A percentile compares a stretch with the other conserved stretches of the same genome.
Conservation (phyloP, 176 grass and related monocot species). For the Rhynchospora tenuis region DNA sequence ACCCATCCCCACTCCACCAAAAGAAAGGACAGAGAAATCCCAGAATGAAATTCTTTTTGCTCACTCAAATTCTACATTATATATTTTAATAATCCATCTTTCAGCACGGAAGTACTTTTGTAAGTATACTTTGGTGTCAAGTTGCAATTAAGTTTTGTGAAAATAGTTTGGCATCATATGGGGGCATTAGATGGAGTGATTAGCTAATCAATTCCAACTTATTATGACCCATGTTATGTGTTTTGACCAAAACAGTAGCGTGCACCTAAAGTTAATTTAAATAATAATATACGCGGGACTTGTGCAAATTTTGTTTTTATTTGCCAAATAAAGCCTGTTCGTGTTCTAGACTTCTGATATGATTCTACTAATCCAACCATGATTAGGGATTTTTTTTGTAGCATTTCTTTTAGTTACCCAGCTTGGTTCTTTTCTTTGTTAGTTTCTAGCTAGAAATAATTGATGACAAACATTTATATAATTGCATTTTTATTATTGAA, state of each 20-base stretch:
- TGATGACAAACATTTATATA: background rate
- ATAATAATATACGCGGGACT: background rate
- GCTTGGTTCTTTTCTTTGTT: background rate
- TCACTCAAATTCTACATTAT: background rate
- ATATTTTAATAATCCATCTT: background rate
- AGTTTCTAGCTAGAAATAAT: background rate
- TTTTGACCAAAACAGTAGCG: conserved; percentile 21
- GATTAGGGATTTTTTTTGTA: background rate
- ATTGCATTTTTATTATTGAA: no score
- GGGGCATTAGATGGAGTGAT: background rate
- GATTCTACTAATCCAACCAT: background rate
- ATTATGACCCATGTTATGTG: conserved; percentile 11
- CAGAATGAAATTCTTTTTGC: background rate
- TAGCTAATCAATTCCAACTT: conserved; percentile 1
- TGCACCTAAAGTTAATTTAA: background rate
- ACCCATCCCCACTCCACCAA: background rate
- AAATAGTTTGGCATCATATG: conserved; percentile 3
- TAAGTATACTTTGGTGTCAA: background rate
- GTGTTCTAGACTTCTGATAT: background rate
- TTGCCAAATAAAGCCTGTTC: background rate
- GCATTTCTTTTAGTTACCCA: no score
- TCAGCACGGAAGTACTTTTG: background rate
- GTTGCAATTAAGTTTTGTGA: background rate
- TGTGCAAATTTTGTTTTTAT: background rate
- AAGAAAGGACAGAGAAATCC: background rate